These are phyloP conservation scores for Apiospora arundinis DNA, from an alignment of 2,329 filamentous ascomycete genomes.

Conservation along the genomic window DNA sequence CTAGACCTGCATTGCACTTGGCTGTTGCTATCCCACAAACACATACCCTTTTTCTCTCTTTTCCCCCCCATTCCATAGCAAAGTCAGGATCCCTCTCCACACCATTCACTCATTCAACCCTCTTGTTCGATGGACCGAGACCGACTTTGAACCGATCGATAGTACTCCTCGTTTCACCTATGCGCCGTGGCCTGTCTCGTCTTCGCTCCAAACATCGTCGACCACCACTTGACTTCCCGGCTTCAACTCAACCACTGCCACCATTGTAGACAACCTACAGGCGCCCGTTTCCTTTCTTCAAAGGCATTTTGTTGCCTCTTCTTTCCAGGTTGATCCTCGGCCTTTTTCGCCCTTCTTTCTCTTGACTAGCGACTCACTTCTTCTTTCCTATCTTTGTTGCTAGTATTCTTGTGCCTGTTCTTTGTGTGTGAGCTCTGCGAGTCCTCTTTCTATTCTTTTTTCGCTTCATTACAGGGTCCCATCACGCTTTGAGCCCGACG, in stretches of 20 bases:
- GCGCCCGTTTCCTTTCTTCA: conserved; percentile 8
- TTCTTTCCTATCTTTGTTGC: background rate
- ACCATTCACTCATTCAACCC: conserved; percentile 25
- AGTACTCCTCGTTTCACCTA: conserved; percentile 26
- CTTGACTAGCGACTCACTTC: background rate
- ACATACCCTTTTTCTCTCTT: conserved; percentile 28
- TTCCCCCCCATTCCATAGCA: conserved; percentile 29
- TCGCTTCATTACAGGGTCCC: background rate
- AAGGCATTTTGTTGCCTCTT: conserved; percentile 18
- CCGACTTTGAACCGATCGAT: conserved; percentile 17
- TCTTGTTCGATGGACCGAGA: conserved; percentile 21
- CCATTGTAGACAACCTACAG: conserved; percentile 6
- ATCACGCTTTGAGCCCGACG: conserved; percentile 8
- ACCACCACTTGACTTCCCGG: conserved; percentile 13
- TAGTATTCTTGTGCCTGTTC: background rate
- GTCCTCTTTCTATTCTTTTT: conserved; percentile 21
- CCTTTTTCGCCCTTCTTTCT: conserved; percentile 20
- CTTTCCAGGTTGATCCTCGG: conserved; percentile 31
- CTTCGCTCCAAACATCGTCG: conserved; percentile 14
- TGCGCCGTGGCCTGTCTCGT: conserved; percentile 21
- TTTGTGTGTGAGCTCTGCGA: conserved; percentile 24
- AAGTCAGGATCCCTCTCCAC: conserved; percentile 26
- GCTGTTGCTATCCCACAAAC: conserved; percentile 27
- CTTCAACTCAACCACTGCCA: conserved; percentile 7
- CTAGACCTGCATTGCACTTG: no score